These are phyloP conservation scores for Lactarius sanguifluus DNA, from an alignment of 768 basidiomycete genomes.

Conservation along the genomic window DNA sequence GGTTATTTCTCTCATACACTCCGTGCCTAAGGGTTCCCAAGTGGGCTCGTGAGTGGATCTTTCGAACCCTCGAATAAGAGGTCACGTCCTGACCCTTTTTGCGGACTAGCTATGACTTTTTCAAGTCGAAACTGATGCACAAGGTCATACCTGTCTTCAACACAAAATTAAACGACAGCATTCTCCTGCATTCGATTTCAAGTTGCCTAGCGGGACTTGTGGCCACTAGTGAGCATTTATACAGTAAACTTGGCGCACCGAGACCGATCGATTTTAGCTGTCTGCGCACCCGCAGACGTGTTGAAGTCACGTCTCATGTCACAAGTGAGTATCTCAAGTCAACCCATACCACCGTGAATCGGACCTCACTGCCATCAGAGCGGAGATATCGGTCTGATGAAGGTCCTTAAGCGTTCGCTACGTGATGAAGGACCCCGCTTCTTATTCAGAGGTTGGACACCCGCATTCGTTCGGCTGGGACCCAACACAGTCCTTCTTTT, in stretches of 20 bases:
- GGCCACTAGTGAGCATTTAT: constrained; percentile 62
- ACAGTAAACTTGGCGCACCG: not conserved
- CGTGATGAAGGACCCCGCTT: constrained; percentile 74
- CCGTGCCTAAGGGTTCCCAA: constrained; percentile 60
- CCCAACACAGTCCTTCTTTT: constrained; percentile 85
- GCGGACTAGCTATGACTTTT: constrained; percentile 64
- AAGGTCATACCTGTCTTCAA: constrained; percentile 54
- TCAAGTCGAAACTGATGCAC: constrained; percentile 59
- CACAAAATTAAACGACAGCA: constrained; percentile 62
- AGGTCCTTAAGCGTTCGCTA: constrained; percentile 58
- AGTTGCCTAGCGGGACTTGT: constrained; percentile 72
- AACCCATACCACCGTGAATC: not conserved
- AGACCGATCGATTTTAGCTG: constrained; percentile 46
- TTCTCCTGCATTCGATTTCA: constrained; percentile 64
- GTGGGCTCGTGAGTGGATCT: constrained; percentile 69
- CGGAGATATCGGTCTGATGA: constrained; percentile 46
- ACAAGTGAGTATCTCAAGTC: constrained; percentile 46
- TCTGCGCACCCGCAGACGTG: constrained; percentile 79
- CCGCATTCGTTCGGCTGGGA: constrained; percentile 79
- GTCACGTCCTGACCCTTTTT: constrained; percentile 14
- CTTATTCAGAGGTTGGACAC: constrained; percentile 88
- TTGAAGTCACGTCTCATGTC: constrained; percentile 77
- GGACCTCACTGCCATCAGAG: constrained; percentile 42
- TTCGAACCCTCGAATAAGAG: not conserved
- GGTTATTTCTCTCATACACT: constrained; percentile 16